These are phyloP conservation scores for Tetrapisispora fleetii DNA, from an alignment of 805 yeast species.

Conservation along the genomic window DNA sequence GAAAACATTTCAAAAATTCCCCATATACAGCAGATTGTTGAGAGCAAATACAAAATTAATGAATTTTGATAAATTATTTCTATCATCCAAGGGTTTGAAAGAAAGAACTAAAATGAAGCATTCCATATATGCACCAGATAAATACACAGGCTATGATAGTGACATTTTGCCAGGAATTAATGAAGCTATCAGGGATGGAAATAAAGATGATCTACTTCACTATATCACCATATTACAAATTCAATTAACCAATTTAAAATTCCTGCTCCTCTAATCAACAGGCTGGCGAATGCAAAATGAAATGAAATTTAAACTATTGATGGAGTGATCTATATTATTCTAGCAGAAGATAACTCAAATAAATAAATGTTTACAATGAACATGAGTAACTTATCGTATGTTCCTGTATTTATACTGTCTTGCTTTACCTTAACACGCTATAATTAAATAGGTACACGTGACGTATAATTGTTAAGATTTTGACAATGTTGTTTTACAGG, in stretches of 20 bases:
- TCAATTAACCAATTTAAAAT: slow-evolving; percentile 19
- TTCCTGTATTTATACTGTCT: too few species aligned
- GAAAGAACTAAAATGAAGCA: slow-evolving; percentile 55
- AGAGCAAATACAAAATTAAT: slow-evolving; percentile 42
- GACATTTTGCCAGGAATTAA: slow-evolving; percentile 49
- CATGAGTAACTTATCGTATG: too few species aligned
- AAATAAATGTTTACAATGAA: too few species aligned
- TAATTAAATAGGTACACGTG: too few species aligned
- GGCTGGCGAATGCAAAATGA: not conserved
- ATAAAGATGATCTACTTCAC: slow-evolving; percentile 35
- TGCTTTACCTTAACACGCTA: not conserved
- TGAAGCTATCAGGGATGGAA: slow-evolving; percentile 42
- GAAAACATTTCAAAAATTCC: slow-evolving; percentile 46
- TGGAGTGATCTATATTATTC: not conserved
- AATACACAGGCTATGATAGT: slow-evolving; percentile 40
- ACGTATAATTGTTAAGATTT: not conserved
- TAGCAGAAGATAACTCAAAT: too few species aligned
- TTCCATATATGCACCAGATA: slow-evolving; percentile 50
- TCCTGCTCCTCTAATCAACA: slow-evolving; percentile 11
- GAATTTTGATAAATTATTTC: slow-evolving; percentile 47
- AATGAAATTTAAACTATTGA: not conserved
- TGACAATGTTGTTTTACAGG: not conserved
- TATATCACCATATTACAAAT: slow-evolving; percentile 38
- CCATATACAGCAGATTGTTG: slow-evolving; percentile 47
- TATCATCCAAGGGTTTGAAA: slow-evolving; percentile 37